Evolutionary conservation across 2,329 filamentous ascomycete genomes (phyloP), one percentile per base, ranked within the genome.

Genomic region (Pezicula carpinea): DNA sequence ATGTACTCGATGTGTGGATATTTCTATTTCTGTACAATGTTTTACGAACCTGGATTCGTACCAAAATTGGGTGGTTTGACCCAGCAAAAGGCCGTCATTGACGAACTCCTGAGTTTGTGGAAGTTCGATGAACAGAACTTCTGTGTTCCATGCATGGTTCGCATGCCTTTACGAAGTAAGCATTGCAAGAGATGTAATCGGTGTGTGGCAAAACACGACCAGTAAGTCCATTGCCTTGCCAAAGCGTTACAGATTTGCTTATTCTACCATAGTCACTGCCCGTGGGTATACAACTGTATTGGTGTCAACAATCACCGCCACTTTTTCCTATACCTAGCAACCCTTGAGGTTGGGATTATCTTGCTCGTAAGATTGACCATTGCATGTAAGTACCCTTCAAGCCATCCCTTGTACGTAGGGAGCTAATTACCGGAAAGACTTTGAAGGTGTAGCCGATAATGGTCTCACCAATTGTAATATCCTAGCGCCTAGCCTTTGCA

Each of bases 251-350:
- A 64, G 59, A 67, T 32, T 46, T 5, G 13, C 10, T 15, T 23
- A 2, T 41, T 4, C 47, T 15, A 5, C 15, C n/a, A 23, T 10
- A 95, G 89, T 62, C 93, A 99, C 64, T 99, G 93, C 62, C 93
- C 93, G 0, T 99, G 93, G 93, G 88, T 97, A 19, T 87, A 95
- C 69, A 97, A 96, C 67, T 99, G 93, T 60, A 81, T 99, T 35
- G 93, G 89, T 36, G 80, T 93, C 53, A 97, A 97, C 71, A 99
- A 97, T 65, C 87, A 97, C 62, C 84, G 93, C 13, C 91, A 96
- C 58, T 99, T 99, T 67, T 87, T 96, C 61, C 72, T 96, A 42
- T 99, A 97, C 64, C 78, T 99, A 15, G 70, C 95, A 35, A 83
- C 70, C 59, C 71, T 99, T 52, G 87, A 89, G 46, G 53, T 87